These are phyloP conservation scores for Coprinellus aureogranulatus DNA, from an alignment of 768 basidiomycete species.

Conservation along the genomic window DNA sequence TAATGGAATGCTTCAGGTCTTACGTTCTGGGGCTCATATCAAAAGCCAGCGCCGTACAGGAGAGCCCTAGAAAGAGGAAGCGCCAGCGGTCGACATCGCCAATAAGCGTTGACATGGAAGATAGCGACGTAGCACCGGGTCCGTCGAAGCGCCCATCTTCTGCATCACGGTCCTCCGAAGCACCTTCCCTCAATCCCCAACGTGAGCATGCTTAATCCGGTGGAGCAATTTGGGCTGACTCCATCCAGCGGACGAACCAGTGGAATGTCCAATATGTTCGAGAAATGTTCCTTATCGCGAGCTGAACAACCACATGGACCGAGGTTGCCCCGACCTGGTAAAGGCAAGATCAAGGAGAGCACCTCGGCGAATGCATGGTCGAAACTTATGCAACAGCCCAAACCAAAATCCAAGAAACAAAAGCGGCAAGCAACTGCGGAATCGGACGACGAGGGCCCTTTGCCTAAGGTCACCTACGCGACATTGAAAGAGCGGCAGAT, in stretches of 20 bases:
- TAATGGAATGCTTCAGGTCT: slow-evolving; percentile 30
- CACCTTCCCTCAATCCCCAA: not conserved
- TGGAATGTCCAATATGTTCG: slow-evolving; percentile 65
- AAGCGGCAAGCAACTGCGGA: slow-evolving; percentile 18
- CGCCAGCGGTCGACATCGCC: slow-evolving; percentile 30
- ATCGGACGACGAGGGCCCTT: slow-evolving; percentile 36
- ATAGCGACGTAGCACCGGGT: not conserved
- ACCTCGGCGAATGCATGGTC: slow-evolving; percentile 37
- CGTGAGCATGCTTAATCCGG: slow-evolving; percentile 6
- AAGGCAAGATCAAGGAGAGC: slow-evolving; percentile 6
- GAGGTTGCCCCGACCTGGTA: slow-evolving; percentile 44
- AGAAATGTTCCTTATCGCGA: slow-evolving; percentile 39
- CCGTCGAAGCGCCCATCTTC: not conserved
- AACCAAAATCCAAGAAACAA: slow-evolving; percentile 36
- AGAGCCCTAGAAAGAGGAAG: slow-evolving; percentile 24
- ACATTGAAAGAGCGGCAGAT: slow-evolving; percentile 61
- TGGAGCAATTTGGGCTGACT: no score
- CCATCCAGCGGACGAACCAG: slow-evolving; percentile 34
- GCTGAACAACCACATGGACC: slow-evolving; percentile 70
- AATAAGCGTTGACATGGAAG: not conserved
- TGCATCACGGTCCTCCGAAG: not conserved
- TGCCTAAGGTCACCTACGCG: slow-evolving; percentile 66
- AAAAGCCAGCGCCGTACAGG: slow-evolving; percentile 18
- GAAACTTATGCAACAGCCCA: slow-evolving; percentile 41
- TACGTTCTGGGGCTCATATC: slow-evolving; percentile 42